Base-by-base conservation (phyloP, 805 yeast species). In the Isabelozyma pseudorhagii region DNA sequence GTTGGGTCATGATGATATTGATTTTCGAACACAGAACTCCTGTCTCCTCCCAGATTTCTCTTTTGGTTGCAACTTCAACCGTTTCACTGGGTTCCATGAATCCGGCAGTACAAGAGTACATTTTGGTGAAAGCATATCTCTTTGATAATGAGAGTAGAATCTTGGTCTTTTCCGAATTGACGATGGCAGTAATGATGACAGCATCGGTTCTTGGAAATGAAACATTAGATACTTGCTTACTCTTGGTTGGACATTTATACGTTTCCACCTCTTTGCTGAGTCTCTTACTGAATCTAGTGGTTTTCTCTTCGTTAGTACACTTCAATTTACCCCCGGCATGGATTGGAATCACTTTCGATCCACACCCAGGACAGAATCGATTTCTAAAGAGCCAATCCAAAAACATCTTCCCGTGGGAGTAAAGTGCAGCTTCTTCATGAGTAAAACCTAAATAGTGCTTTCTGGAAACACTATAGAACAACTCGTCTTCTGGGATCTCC, bases 1-100 rank as follows among this genome's bases (percentile, higher is more conserved):
- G 98, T 69, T 93, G 98, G 10, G 94, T 81, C 58, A 83, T 75
- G 18, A 85, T 68, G 47, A 93, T 77, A 46, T 75, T 68, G 28
- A 93, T 86, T 28, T 77, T 66, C 3, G 67, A 55, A 47, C 83
- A 83, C 47, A 69, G 76, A 36, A 90, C 87, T 7, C 99, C 99
- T 5, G 97, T 85, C 67, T 93, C 99, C 65, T 93, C 99, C 90
- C 94, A 92, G 29, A 89, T 86, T 66, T 93, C 99, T 54, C 99
- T 75, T 42, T 84, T 73, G 18, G 93, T 87, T 10, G 97, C 94
- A 44, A 82, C 85, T 67, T 93, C 98, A 17, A 93, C 83, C 2
- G 96, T 83, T 70, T 93, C 99, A 28, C 92, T 87, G 1, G 97
- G 97, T 66, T 93, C 99, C 82, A 93, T 84, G 67, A 94, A 94